Base-by-base conservation (phyloP, 164 flowering plant genomes). In the Aristolochia californica region DNA sequence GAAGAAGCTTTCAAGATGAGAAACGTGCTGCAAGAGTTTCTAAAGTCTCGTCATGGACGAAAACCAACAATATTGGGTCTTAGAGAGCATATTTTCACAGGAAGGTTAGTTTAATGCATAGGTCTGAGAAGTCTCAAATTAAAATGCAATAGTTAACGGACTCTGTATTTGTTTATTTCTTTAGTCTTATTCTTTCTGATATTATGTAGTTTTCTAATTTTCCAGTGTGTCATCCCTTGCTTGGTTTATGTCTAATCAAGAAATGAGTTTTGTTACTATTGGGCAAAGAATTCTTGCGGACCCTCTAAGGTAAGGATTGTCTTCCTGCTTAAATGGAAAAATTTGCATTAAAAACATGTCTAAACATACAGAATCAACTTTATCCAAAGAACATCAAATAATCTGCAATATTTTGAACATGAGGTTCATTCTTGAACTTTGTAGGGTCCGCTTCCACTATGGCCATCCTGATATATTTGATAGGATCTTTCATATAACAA, bases 191-290 rank as follows among this genome's bases (percentile, higher is more conserved):
- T 34, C 40, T 34, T 34, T 34, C 55, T 63, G 1, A 61, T 45
- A 40, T 27, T 18, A 15, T 23, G 50, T n/a, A 5, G 4, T 47
- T 44, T 63, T 54, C 15, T 45, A 15, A 1, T 61, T 13, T 61
- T 68, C 14, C 84, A 93, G 99, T 85, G 97, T 93, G 70, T 93
- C 99, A 34, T 93, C 99, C 25, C 90, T 93, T 26, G 99, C 95
- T 56, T 87, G 97, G 97, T 93, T 89, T 78, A 93, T 93, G 99
- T 93, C 99, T 62, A 93, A 89, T 79, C 99, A 93, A 63, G 99
- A 93, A 75, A 89, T 94, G n/a, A 93, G 97, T 62, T 93, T 93
- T 77, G 99, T 93, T 26, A 93, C 99, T 16, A 93, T 93, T 66
- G 97, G 96, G 27, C 99, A 93, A 63, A 74, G 99, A 61, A 59